Evolutionary conservation across 495 filamentous ascomycete species (phyloP).

Genomic region (Penicillium parvum): DNA sequence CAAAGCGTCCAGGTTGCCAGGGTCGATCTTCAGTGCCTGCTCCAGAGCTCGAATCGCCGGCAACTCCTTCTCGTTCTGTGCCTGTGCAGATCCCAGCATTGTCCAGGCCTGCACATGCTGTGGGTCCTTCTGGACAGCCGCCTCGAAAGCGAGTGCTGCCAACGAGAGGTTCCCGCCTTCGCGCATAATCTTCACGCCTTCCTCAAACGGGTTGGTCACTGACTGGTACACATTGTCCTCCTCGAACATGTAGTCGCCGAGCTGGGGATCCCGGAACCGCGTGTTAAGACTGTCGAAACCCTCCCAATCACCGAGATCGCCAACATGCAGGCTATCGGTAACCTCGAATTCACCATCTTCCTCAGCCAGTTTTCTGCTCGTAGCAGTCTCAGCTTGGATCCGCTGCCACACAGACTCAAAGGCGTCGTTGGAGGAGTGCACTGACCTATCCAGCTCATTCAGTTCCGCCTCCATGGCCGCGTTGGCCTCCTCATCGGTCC

Average conservation of each 20-base stretch:
- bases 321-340: conserved; percentile 56
- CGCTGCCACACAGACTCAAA: conserved; percentile 89
- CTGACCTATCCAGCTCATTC: conserved; percentile 85
- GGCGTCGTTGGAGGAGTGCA: conserved; percentile 58
- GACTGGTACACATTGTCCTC: conserved; percentile 82
- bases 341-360: conserved; percentile 55
- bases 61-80: conserved; percentile 96
- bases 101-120: conserved; percentile 90
- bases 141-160: conserved; percentile 94
- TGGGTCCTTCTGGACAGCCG: conserved; percentile 84
- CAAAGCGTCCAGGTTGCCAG: conserved; percentile 78
- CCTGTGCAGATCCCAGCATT: conserved; percentile 83
- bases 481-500: conserved; percentile 64
- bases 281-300: conserved; percentile 62
- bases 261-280: conserved; percentile 61
- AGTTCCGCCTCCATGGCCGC: conserved; percentile 83
- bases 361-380: conserved; percentile 63
- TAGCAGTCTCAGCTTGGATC: conserved; percentile 74
- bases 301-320: conserved; percentile 66
- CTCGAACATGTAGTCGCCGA: conserved; percentile 93
- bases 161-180: conserved; percentile 91
- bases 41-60: conserved; percentile 98
- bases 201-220: conserved; percentile 75
- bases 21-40: conserved; percentile 82
- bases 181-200: conserved; percentile 85